These are phyloP conservation scores for Cryptococcus amylolentus DNA, from an alignment of 1,284 basidiomycete species.

Conservation along the genomic window DNA sequence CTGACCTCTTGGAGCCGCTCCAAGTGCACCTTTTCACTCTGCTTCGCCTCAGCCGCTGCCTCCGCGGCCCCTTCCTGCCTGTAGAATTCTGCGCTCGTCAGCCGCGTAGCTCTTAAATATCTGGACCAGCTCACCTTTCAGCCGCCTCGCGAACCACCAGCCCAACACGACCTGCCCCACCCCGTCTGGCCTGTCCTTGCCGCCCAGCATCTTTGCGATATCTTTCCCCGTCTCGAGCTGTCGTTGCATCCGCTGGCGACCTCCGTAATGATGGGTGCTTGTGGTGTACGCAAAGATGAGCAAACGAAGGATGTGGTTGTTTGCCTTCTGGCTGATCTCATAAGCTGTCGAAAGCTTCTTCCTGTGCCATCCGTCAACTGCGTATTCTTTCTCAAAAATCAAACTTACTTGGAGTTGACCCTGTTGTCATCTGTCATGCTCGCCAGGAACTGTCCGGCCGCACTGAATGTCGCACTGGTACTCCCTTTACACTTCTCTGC, in stretches of 20 bases:
- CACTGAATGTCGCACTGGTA: constrained; percentile 30
- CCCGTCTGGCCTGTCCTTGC: constrained; percentile 31
- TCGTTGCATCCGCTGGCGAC: constrained; percentile 24
- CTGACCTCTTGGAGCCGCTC: constrained; percentile 17
- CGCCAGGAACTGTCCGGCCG: constrained; percentile 29
- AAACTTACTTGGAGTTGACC: constrained; percentile 37
- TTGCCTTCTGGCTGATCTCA: constrained; percentile 24
- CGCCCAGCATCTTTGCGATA: constrained; percentile 33
- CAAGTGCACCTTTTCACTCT: constrained; percentile 12
- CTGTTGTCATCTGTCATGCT: constrained; percentile 34
- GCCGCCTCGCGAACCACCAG: constrained; percentile 34
- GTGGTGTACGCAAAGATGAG: constrained; percentile 46
- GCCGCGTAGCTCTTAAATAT: background rate
- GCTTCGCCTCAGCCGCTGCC: constrained; percentile 2
- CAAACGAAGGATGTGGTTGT: constrained; percentile 30
- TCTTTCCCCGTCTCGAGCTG: constrained; percentile 38
- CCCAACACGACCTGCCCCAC: constrained; percentile 39
- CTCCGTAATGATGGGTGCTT: constrained; percentile 32
- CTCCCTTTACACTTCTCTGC: constrained; percentile 31
- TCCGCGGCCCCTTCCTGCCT: constrained; percentile 13
- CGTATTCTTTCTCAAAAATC: background rate
- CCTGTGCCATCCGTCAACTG: constrained; percentile 11
- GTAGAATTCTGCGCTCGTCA: constrained; percentile 13
- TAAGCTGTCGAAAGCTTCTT: constrained; percentile 35
- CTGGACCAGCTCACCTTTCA: constrained; percentile 24